Evolutionary conservation across 2,329 filamentous ascomycete genomes (phyloP).

Genomic region (Lasiodiplodia citricola): DNA sequence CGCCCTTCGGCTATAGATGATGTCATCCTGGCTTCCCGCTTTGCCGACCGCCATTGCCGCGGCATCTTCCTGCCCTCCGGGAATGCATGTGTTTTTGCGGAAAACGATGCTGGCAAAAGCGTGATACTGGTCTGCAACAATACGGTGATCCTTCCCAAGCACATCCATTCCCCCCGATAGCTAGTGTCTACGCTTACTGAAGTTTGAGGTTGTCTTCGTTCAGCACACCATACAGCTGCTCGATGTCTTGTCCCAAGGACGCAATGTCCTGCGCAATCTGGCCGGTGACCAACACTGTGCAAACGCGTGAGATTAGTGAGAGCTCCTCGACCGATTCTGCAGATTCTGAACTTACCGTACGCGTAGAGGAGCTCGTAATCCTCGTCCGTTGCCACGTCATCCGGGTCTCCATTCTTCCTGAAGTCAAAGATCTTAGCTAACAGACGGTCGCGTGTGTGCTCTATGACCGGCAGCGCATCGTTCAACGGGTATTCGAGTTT

Average conservation of each 20-base stretch:
- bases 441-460: constrained; percentile 78
- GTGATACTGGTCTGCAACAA: not conserved
- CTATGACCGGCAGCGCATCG: constrained; percentile 83
- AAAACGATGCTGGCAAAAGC: not conserved
- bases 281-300: constrained; percentile 65
- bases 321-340: not conserved
- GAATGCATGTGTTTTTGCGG: not conserved
- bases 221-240: constrained; percentile 65
- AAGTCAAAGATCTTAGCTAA: constrained; percentile 89
- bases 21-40: constrained; percentile 15
- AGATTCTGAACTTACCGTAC: constrained; percentile 65
- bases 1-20: constrained; percentile 17
- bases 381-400: constrained; percentile 64
- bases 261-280: constrained; percentile 63
- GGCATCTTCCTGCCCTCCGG: not conserved
- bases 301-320: constrained; percentile 27
- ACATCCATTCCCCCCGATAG: not conserved
- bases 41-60: constrained; percentile 4
- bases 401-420: constrained; percentile 67
- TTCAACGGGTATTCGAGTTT: constrained; percentile 94
- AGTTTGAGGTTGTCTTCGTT: constrained; percentile 67
- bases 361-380: constrained; percentile 94
- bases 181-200: constrained; percentile 38
- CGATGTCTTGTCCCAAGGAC: constrained; percentile 60
- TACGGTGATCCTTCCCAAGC: not conserved